Evolutionary conservation across 2,329 filamentous ascomycete species (phyloP).

Genomic region (Cucurbitaria berberidis): DNA sequence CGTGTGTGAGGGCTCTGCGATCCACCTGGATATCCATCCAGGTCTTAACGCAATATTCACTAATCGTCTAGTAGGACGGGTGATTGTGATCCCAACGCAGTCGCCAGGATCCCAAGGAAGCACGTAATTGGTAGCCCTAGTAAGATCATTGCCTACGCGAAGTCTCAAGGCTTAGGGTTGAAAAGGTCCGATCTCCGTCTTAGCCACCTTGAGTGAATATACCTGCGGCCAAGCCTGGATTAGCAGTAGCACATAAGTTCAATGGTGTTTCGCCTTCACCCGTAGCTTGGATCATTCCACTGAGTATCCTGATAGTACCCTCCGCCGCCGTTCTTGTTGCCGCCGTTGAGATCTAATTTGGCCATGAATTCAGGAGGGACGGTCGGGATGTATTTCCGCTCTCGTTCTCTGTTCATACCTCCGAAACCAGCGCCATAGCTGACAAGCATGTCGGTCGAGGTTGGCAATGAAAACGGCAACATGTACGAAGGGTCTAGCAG

Average conservation of each 20-base stretch:
- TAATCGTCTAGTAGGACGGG: background rate
- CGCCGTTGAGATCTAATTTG: slow-evolving; percentile 72
- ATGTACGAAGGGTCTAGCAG: slow-evolving; percentile 89
- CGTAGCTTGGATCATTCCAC: slow-evolving; percentile 45
- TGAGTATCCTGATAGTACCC: slow-evolving; percentile 40
- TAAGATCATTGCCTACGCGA: background rate
- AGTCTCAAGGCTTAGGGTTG: background rate
- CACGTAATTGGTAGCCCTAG: background rate
- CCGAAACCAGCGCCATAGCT: slow-evolving; percentile 95
- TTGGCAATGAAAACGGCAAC: slow-evolving; percentile 93
- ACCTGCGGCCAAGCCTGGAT: slow-evolving; percentile 6
- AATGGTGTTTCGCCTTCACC: slow-evolving; percentile 26
- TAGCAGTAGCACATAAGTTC: slow-evolving; percentile 5
- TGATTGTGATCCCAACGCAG: background rate
- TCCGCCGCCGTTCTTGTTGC: slow-evolving; percentile 40
- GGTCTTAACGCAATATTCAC: too few relatives aligned
- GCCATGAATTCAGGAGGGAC: slow-evolving; percentile 92
- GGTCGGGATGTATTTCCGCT: slow-evolving; percentile 93
- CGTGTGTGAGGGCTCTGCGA: background rate
- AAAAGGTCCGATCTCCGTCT: slow-evolving; percentile 7
- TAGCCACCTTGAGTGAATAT: slow-evolving; percentile 9
- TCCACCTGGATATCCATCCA: background rate
- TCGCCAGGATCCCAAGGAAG: background rate
- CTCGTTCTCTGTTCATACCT: slow-evolving; percentile 86
- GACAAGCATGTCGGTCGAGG: slow-evolving; percentile 95